These are phyloP conservation scores for Auricularia auricula-judae DNA, from an alignment of 768 basidiomycete species.

Conservation along the genomic window DNA sequence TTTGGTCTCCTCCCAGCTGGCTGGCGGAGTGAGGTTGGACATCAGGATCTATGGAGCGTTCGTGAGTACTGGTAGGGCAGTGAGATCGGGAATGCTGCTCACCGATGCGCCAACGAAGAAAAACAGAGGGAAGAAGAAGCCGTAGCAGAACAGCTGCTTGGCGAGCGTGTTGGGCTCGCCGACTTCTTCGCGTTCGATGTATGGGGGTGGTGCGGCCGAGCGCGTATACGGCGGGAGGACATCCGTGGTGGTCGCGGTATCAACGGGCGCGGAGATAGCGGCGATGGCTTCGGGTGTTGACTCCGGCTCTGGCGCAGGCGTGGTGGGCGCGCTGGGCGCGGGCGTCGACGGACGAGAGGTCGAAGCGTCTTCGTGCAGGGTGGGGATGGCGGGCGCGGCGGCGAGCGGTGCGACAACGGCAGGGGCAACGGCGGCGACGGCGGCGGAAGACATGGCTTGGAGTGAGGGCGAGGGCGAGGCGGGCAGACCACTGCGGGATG, in stretches of 20 bases:
- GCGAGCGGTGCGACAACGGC: not conserved
- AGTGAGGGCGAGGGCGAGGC: not conserved
- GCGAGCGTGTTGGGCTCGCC: constrained; percentile 32
- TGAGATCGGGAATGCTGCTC: constrained; percentile 1
- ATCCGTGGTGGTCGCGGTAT: not conserved
- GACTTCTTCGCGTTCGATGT: not conserved
- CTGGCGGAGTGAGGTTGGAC: constrained; percentile 29
- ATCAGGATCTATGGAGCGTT: constrained; percentile 19
- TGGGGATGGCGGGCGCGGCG: not conserved
- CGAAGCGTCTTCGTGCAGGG: not conserved
- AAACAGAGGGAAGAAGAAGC: constrained; percentile 39
- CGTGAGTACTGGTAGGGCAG: not conserved
- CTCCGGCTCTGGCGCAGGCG: not conserved
- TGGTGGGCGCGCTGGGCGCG: not conserved
- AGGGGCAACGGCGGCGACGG: not conserved
- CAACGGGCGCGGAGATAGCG: not conserved
- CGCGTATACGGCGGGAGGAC: not conserved
- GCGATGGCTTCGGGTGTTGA: not conserved
- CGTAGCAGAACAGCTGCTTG: constrained; percentile 37
- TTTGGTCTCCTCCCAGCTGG: constrained; percentile 25
- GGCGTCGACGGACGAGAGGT: not conserved
- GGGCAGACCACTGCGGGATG: not conserved
- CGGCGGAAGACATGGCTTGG: not conserved
- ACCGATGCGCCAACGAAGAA: constrained; percentile 31
- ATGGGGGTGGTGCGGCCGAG: not conserved